Evolutionary conservation across 768 basidiomycete species (phyloP).

Genomic region (Lentinula aciculospora): DNA sequence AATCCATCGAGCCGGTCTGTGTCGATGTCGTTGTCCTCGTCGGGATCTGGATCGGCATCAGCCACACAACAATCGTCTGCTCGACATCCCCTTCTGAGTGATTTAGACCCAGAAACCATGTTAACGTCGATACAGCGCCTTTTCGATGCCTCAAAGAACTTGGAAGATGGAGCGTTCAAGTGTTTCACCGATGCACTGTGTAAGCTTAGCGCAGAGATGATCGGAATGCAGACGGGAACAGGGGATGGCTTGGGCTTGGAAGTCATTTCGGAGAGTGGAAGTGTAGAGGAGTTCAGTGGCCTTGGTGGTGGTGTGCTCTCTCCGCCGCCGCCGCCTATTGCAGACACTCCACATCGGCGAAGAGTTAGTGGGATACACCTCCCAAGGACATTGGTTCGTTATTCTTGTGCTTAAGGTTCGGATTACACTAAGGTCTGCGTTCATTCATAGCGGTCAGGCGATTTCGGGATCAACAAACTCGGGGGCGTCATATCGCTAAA

Average conservation of each 20-base stretch:
- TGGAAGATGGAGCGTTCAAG: constrained; percentile 79
- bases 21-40: constrained; percentile 24
- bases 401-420: not conserved
- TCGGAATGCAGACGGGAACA: constrained; percentile 71
- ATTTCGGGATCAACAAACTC: constrained; percentile 89
- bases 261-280: constrained; percentile 23
- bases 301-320: constrained; percentile 28
- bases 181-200: constrained; percentile 77
- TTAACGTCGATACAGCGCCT: constrained; percentile 71
- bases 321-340: constrained; percentile 30
- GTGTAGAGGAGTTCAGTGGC: constrained; percentile 25
- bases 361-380: constrained; percentile 87
- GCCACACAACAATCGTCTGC: constrained; percentile 17
- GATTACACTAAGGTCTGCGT: not conserved
- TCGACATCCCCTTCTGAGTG: constrained; percentile 60
- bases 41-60: constrained; percentile 6
- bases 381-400: constrained; percentile 66
- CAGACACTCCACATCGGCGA: constrained; percentile 45
- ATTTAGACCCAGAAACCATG: constrained; percentile 73
- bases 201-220: constrained; percentile 87
- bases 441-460: constrained; percentile 66
- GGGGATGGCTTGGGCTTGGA: constrained; percentile 18
- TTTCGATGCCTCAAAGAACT: constrained; percentile 79
- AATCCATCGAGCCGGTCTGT: constrained; percentile 30
- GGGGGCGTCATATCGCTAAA: constrained; percentile 78